Base-by-base conservation (phyloP, 768 basidiomycete genomes). In the Daedaleopsis sinensis region DNA sequence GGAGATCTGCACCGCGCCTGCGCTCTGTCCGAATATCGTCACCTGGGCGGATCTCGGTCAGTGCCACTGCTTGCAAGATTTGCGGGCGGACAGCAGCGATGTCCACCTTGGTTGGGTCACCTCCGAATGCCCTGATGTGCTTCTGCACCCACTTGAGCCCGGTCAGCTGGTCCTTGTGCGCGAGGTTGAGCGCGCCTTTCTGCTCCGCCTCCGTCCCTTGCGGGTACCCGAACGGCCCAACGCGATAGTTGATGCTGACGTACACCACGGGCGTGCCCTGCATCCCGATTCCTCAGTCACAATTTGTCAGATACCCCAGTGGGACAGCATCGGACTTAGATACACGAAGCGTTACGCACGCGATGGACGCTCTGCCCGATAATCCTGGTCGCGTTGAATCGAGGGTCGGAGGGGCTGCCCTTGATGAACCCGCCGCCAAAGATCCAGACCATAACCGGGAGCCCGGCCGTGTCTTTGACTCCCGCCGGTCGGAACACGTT, bases 121-220 rank as follows among this genome's bases (percentile, higher is more conserved):
- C 90, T 72, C 89, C 90, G 62, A 91, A 91, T 0, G 74, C 72
- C 39, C 69, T 72, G n/a, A 91, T 88, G 64, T 91, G 88, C 9
- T 80, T 79, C 52, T 77, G 82, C 15, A 91, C 75, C 89, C 90
- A 91, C 67, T 82, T 73, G 19, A 91, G 68, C 0, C 84, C 89
- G 21, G 87, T 65, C 87, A 89, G 89, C 67, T 89, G 88, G 67
- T 92, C 90, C 71, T 90, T 91, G 75, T 91, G 89, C 1, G 90
- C 89, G 68, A 84, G 72, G 62, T 83, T 83, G 12, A 81, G 72
- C 0, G 76, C 75, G 9, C 73, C 73, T 4, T 72, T 71, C 13
- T 70, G 60, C 7, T 68, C 71, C 16, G 82, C 82, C 73, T 80
- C 77, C 8, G 67, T 58, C 2, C 80, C 79, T 61, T 76, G 74